Conservation (phyloP, 164 flowering plant species). For the Vitis riparia region DNA sequence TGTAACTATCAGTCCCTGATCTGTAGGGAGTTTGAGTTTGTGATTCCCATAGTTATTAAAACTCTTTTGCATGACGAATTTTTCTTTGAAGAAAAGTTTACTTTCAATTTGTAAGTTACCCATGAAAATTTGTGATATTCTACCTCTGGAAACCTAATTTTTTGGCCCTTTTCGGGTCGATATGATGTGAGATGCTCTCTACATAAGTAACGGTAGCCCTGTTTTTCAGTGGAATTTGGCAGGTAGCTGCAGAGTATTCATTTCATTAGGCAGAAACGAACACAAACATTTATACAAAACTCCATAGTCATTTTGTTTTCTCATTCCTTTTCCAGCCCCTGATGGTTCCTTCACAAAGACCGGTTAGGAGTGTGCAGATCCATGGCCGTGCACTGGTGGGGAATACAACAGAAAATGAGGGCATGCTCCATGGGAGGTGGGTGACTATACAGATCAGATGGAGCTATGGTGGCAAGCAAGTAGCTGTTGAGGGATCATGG, state of each 20-base stretch:
- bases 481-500: slow-evolving; percentile 87
- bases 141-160: not conserved
- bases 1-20: too few species aligned
- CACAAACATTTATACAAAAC: not conserved
- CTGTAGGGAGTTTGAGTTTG: not conserved
- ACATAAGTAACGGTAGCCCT: not conserved
- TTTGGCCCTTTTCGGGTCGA: not conserved
- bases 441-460: slow-evolving; percentile 68
- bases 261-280: not conserved
- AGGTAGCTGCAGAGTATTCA: not conserved
- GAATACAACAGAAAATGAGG: slow-evolving; percentile 29
- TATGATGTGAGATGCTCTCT: not conserved
- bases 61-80: not conserved
- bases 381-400: slow-evolving; percentile 38
- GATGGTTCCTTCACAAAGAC: slow-evolving; percentile 45
- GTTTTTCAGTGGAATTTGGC: not conserved
- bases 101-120: too few species aligned
- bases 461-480: slow-evolving; percentile 68
- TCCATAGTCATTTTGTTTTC: not conserved
- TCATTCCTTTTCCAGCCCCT: slow-evolving; percentile 42
- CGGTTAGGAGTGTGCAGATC: slow-evolving; percentile 37
- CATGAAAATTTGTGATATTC: not conserved
- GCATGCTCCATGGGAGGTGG: slow-evolving; percentile 34
- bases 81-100: not conserved
- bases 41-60: not conserved